Base-by-base conservation (phyloP, 768 basidiomycete species). In the Flagelloscypha sp. region DNA sequence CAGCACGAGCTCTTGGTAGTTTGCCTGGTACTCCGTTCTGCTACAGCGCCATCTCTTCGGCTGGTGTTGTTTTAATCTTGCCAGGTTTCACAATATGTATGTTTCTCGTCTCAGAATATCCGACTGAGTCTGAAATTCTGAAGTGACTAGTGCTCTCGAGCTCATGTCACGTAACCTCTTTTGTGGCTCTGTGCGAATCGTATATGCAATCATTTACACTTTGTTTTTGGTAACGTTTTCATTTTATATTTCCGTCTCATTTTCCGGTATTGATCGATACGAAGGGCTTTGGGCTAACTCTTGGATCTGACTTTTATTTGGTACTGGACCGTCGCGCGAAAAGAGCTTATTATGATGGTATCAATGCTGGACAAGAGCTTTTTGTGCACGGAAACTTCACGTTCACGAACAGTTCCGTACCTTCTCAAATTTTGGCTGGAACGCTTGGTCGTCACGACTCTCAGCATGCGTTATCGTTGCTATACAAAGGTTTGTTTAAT, bases 21-120 rank as follows among this genome's bases (percentile, higher is more conserved):
- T 74, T 92, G 32, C 75, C 72, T 4, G 79, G 78, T 4, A 63
- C 76, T 37, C 55, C 79, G 16, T 93, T 93, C 53, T 95, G 92
- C 56, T 95, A 89, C 58, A 84, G 81, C 33, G 82, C 92, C 3
- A 78, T 94, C 42, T 85, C 90, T 7, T 87, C 86, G 8, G 84
- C 85, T 21, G 87, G 87, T 2, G 83, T 93, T 7, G 84, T 92
- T n/a, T 70, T 87, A 30, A 88, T 94, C 43, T 72, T 93, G 10
- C 89, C 89, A 7, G 89, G 87, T 19, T 92, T 86, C 49, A 84
- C 83, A 9, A 71, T 87, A 37, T 59, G 85, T 85, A 50, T 59
- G 84, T 61, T 7, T 30, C 15, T 31, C 12, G 19, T 35, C 8
- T 16, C 15, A 11, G 28, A 9, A 31, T 13, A 7, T 24, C 7